Conservation (phyloP, 1,139 yeast genomes). For the Saccharomyces uvarum region DNA sequence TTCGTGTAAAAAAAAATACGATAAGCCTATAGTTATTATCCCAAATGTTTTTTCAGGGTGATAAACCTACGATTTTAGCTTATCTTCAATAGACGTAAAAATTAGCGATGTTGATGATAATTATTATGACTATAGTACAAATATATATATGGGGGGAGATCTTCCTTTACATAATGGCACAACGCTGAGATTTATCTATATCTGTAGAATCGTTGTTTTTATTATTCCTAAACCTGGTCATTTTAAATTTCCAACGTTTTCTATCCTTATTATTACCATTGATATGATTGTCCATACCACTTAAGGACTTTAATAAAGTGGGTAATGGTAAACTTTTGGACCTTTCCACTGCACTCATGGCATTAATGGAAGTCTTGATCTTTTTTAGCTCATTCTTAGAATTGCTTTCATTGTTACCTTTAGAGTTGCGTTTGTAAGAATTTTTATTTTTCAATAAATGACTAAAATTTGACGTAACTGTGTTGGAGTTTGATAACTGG, state of each 20-base stretch:
- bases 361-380: slow-evolving; percentile 11
- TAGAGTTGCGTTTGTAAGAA: slow-evolving; percentile 1
- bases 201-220: slow-evolving; percentile 4
- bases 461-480: background rate
- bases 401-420: slow-evolving; percentile 5
- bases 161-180: slow-evolving; percentile 9
- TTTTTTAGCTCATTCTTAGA: slow-evolving; percentile 13
- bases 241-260: slow-evolving; percentile 18
- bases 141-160: slow-evolving; percentile 1
- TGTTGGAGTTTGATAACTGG: background rate
- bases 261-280: slow-evolving; percentile 4
- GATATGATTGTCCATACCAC: slow-evolving; percentile 10
- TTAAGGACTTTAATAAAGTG: slow-evolving; percentile 12
- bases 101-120: background rate
- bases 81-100: background rate
- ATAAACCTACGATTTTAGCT: background rate
- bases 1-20: background rate
- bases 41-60: background rate
- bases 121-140: background rate
- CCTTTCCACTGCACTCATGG: slow-evolving; percentile 23
- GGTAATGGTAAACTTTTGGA: slow-evolving; percentile 27
- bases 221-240: slow-evolving; percentile 14
- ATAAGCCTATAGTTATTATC: background rate
- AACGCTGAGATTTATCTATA: slow-evolving; percentile 9
- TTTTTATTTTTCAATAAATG: background rate